phyloP scores from a whole-genome alignment of 345 rosid genomes.

The Schrenkiella parvula region DNA sequence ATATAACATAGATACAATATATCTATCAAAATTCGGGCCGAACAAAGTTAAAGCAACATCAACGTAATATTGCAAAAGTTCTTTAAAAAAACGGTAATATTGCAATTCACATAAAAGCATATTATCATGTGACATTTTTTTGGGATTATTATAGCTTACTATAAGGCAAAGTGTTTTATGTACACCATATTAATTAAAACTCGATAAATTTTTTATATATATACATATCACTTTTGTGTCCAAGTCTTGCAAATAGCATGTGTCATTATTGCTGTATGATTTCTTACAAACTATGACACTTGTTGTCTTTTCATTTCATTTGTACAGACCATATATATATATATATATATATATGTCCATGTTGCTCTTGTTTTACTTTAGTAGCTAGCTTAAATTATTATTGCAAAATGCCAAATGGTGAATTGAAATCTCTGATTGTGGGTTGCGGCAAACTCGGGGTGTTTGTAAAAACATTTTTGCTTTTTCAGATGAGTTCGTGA shows the following conservation, averaged over 20 bases:
- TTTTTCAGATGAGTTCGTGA: neutral
- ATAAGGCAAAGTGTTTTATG: neutral
- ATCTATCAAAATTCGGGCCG: neutral
- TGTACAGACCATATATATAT: too few species aligned
- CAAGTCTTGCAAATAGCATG: neutral
- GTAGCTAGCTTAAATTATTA: neutral
- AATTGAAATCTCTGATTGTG: neutral
- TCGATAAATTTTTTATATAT: neutral
- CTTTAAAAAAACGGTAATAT: too few species aligned
- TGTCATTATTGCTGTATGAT: conserved; percentile 21
- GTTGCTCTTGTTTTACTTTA: neutral
- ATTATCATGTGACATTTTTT: neutral
- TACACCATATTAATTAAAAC: neutral
- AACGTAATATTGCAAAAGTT: too few species aligned
- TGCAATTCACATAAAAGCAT: neutral
- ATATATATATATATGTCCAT: neutral
- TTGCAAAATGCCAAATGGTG: conserved; percentile 6
- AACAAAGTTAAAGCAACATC: too few species aligned
- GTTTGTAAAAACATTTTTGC: neutral
- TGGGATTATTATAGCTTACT: too few species aligned
- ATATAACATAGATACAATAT: neutral
- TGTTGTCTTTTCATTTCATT: neutral
- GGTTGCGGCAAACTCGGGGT: neutral
- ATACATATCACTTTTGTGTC: neutral
- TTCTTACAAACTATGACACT: conserved; percentile 1